Conservation (phyloP, 257 asterid species). For the Solanum microdontum region DNA sequence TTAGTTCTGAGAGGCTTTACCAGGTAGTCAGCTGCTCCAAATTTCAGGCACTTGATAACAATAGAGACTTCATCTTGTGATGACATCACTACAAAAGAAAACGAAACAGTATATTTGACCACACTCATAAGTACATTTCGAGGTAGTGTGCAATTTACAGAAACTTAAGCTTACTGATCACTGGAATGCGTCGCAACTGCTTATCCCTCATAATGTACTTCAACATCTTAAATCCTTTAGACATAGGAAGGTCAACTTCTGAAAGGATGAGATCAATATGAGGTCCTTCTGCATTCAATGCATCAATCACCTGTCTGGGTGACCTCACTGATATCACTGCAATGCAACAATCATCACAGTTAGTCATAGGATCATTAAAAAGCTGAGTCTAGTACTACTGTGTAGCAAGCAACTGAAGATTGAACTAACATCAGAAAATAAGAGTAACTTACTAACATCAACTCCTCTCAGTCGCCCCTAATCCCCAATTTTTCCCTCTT, state of each 20-base stretch:
- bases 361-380: not conserved
- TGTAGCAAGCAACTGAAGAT: not conserved
- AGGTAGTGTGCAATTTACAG: not conserved
- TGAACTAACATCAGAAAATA: not conserved
- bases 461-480: not conserved
- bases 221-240: slow-evolving; percentile 64
- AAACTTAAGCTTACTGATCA: slow-evolving; percentile 51
- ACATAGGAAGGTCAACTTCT: slow-evolving; percentile 84
- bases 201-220: slow-evolving; percentile 69
- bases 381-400: not conserved
- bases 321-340: slow-evolving; percentile 73
- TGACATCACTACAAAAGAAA: slow-evolving; percentile 71
- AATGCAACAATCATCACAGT: slow-evolving; percentile 8
- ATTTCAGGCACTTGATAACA: slow-evolving; percentile 19
- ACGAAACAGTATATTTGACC: not conserved
- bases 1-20: slow-evolving; percentile 90
- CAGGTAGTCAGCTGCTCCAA: slow-evolving; percentile 96
- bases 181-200: slow-evolving; percentile 69
- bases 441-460: not conserved
- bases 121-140: not conserved
- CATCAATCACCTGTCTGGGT: slow-evolving; percentile 82
- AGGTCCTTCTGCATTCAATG: slow-evolving; percentile 67
- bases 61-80: slow-evolving; percentile 1
- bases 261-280: slow-evolving; percentile 47
- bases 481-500: not conserved